Evolutionary conservation across 164 flowering plant species (phyloP), one percentile per base, ranked within the genome.

Genomic region (Berberis thunbergii): DNA sequence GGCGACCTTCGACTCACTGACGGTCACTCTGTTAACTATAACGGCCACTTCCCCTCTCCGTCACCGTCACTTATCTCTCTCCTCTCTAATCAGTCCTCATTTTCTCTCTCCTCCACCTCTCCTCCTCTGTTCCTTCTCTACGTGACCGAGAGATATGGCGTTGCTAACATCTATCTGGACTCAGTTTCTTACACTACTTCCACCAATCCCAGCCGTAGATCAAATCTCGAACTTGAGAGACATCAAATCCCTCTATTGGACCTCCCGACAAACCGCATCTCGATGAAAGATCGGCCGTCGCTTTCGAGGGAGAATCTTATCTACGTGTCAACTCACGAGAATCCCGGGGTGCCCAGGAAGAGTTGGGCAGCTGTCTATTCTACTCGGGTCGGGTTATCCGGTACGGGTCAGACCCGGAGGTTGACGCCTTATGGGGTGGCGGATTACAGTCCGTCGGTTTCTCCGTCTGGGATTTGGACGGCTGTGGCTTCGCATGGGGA

Each of bases 361-460:
- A 87, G 98, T 63, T 89, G 93, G 98, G 78, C 91, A 6, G 96
- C 98, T 2, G 88, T 89, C 43, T 89, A 87, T 76, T 86, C 88
- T 56, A 89, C 91, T 57, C 65, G 79, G 41, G 49, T 89, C 59
- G 41, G 26, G 26, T 26, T 26, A 26, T 26, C 26, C 26, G 26
- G 6, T 1, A 77, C 80, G 43, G 89, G 89, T 40, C 64, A 66
- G 74, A 87, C 93, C 41, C 75, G 67, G 70, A 64, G 98, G 67
- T 71, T 92, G 66, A 87, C 95, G 4, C 98, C 96, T 1, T 1
- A 13, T 4, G 88, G 89, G 9, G 64, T 81, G 26, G 86, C 91
- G 10, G 96, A 92, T 73, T 85, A 79, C 70, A 89, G 96, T 73
- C 98, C 96, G 2, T 81, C 95, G 1, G 84, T 89, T 7, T 92